These are phyloP conservation scores for Ceriops zippeliana DNA, from an alignment of 345 rosid species.

Conservation along the genomic window DNA sequence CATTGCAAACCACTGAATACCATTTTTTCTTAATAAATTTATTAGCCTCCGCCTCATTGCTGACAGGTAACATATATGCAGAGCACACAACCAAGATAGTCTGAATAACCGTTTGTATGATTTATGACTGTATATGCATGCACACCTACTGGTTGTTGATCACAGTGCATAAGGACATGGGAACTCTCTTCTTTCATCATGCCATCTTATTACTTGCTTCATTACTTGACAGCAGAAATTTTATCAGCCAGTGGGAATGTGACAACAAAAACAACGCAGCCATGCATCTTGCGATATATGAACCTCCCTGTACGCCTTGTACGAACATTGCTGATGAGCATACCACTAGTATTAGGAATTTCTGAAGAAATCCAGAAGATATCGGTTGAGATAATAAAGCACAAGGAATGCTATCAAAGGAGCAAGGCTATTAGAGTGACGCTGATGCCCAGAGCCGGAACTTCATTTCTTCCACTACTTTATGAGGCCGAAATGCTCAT, in stretches of 20 bases:
- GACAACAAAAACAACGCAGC: slow-evolving; percentile 58
- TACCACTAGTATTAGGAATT: slow-evolving; percentile 59
- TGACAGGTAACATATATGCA: too few species aligned
- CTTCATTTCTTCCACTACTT: slow-evolving; percentile 51
- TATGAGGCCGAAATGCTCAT: slow-evolving; percentile 57
- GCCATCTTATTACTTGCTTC: background rate
- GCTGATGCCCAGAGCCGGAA: slow-evolving; percentile 64
- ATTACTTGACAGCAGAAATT: slow-evolving; percentile 65
- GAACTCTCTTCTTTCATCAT: background rate
- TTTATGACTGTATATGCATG: too few species aligned
- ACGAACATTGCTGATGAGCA: slow-evolving; percentile 47
- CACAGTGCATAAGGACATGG: too few species aligned
- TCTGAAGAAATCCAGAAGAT: slow-evolving; percentile 64
- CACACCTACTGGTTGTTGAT: too few species aligned
- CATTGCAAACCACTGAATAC: too few species aligned
- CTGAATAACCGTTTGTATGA: too few species aligned
- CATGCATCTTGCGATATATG: slow-evolving; percentile 62
- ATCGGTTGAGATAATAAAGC: slow-evolving; percentile 34
- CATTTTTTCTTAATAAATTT: too few species aligned
- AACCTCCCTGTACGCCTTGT: slow-evolving; percentile 61
- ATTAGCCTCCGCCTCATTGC: too few species aligned
- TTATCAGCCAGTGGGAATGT: slow-evolving; percentile 42
- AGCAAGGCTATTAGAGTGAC: slow-evolving; percentile 48
- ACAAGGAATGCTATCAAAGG: slow-evolving; percentile 61
- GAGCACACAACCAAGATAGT: too few species aligned